Base-by-base conservation (phyloP, 495 filamentous ascomycete genomes). In the Daldinia decipiens region DNA sequence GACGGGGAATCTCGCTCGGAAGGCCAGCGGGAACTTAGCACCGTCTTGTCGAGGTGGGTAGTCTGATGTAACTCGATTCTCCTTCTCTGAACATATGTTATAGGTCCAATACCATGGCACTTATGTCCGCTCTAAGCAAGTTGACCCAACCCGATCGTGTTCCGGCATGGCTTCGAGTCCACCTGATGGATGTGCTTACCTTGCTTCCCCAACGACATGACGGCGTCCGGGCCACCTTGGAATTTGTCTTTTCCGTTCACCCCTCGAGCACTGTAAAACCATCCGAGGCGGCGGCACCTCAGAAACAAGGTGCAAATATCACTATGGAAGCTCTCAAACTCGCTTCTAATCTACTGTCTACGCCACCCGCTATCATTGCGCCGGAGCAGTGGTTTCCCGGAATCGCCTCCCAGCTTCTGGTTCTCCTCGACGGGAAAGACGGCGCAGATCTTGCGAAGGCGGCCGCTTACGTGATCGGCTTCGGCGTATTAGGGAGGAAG, bases 261-360 rank as follows among this genome's bases (percentile, higher is more conserved):
- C 75, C 89, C 66, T 80, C 81, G 12, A 82, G 81, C 59, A 78
- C 79, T 9, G 76, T 79, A 38, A 77, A 66, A 39, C 36, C 64
- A 11, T 76, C 79, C 32, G 81, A 85, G 65, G 79, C 78, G 1
- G 77, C 74, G 7, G 70, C 72, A 5, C 78, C 79, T 3, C 79
- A 83, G 70, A 83, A 81, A 55, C 75, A 78, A 62, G 91, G 90
- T 0, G 86, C 90, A 3, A 86, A 86, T 65, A 88, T 95, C 31
- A 91, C 92, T 1, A 85, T 90, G 27, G 91, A 94, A 74, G 89
- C 90, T 1, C 82, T 95, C 11, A 87, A 87, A 73, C 84, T 91
- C 67, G 88, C 88, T 5, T 87, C 87, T 0, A 84, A 82, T 11
- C 77, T 94, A 11, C 79, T 95, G 2, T 87, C 89, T 1, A 83